Conservation (phyloP, 2,329 filamentous ascomycete species). For the Elsinoe australis region DNA sequence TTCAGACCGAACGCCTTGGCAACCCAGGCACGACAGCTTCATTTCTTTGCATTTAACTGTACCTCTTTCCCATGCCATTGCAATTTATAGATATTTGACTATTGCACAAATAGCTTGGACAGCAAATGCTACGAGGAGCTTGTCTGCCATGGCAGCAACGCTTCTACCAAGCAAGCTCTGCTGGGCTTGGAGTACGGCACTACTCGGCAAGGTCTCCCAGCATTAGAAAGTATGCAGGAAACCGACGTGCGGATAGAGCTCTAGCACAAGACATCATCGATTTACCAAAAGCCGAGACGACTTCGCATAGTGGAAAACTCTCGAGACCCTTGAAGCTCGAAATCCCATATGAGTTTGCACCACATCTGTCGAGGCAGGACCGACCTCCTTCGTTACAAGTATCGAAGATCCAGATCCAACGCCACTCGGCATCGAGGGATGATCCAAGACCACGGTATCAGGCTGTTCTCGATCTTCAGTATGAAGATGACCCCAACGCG, state of each 20-base stretch:
- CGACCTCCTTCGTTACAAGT: background rate
- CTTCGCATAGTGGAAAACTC: background rate
- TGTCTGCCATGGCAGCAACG: background rate
- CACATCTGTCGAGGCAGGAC: background rate
- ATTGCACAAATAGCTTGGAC: no score
- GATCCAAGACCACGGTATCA: background rate
- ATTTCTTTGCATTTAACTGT: no score
- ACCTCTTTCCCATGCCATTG: background rate
- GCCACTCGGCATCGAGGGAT: background rate
- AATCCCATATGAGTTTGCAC: background rate
- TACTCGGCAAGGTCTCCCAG: background rate
- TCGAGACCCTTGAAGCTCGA: background rate
- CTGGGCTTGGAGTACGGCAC: background rate
- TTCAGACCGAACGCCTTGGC: conserved; percentile 8
- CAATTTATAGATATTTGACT: background rate
- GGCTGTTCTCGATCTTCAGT: conserved; percentile 2
- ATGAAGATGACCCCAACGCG: background rate
- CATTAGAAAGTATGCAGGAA: background rate
- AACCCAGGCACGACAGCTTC: background rate
- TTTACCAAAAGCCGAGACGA: background rate
- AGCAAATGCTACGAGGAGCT: background rate
- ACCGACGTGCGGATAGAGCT: background rate
- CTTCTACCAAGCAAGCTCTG: background rate
- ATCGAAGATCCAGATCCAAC: background rate
- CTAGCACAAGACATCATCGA: background rate